phyloP scores from a whole-genome alignment of 768 basidiomycete species.

The Russula sp. region DNA sequence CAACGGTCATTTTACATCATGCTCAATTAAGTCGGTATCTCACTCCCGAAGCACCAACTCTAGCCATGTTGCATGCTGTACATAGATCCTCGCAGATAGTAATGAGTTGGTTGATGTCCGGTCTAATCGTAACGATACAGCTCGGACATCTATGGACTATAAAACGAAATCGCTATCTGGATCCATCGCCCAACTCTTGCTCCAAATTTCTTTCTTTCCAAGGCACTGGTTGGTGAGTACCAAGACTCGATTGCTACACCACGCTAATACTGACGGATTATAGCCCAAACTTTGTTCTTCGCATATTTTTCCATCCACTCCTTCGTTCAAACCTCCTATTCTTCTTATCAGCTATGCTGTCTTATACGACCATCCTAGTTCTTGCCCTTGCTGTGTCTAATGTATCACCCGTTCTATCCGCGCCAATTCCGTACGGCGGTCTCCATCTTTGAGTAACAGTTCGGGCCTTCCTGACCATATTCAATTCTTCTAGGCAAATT shows the following conservation, averaged over 20 bases:
- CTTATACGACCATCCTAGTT: slow-evolving; percentile 1
- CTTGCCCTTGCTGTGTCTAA: slow-evolving; percentile 3
- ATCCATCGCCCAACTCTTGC: slow-evolving; percentile 2
- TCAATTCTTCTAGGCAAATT: background rate
- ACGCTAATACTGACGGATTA: background rate
- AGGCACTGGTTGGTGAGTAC: slow-evolving; percentile 23
- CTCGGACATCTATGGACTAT: background rate
- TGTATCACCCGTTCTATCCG: slow-evolving; percentile 3
- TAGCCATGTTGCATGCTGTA: too few relatives aligned
- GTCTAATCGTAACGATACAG: background rate
- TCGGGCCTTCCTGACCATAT: background rate
- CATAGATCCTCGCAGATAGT: too few relatives aligned
- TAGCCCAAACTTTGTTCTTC: slow-evolving; percentile 1
- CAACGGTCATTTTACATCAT: too few relatives aligned
- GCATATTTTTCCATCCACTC: background rate
- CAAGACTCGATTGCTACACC: background rate
- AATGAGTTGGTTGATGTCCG: background rate
- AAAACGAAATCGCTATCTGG: background rate
- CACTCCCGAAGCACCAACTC: too few relatives aligned
- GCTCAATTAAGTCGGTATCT: too few relatives aligned
- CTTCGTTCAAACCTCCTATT: background rate
- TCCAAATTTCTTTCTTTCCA: background rate
- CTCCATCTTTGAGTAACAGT: background rate
- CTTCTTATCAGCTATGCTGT: background rate
- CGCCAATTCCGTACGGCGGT: background rate